A percentile compares a stretch with the other conserved stretches of the same genome.
These are phyloP conservation scores for Komagataella populi DNA, from an alignment of 805 yeast genomes.

Conservation along the genomic window DNA sequence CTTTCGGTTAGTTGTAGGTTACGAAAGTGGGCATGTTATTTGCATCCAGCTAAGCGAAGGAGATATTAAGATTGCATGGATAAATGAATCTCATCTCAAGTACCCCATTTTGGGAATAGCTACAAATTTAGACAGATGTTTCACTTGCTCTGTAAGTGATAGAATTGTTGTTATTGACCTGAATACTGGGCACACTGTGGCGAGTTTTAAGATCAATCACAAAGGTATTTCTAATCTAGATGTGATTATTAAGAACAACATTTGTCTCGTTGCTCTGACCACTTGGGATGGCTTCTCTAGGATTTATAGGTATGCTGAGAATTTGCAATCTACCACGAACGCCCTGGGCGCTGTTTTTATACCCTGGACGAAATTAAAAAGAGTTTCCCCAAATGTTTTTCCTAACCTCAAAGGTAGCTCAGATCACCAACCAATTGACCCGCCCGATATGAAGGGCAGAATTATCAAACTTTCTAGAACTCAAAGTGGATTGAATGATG, in stretches of 20 bases:
- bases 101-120: neutral
- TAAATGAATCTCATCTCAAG: neutral
- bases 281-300: constrained; percentile 41
- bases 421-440: neutral
- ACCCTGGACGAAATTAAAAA: constrained; percentile 10
- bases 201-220: constrained; percentile 14
- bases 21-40: constrained; percentile 57
- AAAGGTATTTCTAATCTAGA: constrained; percentile 22
- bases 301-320: constrained; percentile 12
- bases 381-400: constrained; percentile 12
- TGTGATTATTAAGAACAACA: constrained; percentile 5
- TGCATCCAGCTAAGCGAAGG: neutral
- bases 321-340: neutral
- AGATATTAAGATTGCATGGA: neutral
- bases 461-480: constrained; percentile 9
- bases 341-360: neutral
- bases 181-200: constrained; percentile 1
- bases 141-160: constrained; percentile 37
- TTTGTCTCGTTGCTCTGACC: constrained; percentile 17
- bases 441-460: constrained; percentile 7
- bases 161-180: constrained; percentile 18
- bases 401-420: constrained; percentile 3
- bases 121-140: constrained; percentile 7
- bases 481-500: constrained; percentile 8
- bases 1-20: constrained; percentile 37